These are phyloP conservation scores for Entomortierella parvispora DNA, from an alignment of 192 early-diverging fungal species.

Conservation along the genomic window DNA sequence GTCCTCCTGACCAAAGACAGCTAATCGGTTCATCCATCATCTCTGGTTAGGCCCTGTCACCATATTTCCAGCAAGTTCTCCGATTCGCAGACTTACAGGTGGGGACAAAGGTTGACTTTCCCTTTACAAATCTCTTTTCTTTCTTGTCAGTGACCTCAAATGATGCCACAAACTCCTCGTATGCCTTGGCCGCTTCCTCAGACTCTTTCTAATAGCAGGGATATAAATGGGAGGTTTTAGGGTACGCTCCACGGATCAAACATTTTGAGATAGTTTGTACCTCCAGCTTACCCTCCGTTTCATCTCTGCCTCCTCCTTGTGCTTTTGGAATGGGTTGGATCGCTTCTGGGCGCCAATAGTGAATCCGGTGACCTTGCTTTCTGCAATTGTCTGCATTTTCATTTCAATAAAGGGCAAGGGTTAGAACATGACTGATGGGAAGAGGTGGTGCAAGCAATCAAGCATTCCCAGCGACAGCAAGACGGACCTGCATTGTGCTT, in stretches of 20 bases:
- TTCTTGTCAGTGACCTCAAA: constrained; percentile 71
- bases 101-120: constrained; percentile 55
- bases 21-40: no score
- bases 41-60: no score
- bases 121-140: constrained; percentile 62
- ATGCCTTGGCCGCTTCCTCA: constrained; percentile 81
- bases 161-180: constrained; percentile 83
- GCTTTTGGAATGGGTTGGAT: constrained; percentile 74
- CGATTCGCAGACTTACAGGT: constrained; percentile 54
- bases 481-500: constrained; percentile 46
- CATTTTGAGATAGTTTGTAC: no score
- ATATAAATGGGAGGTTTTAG: no score
- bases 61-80: no score
- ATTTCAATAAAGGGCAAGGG: background rate
- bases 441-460: background rate
- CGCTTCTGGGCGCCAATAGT: constrained; percentile 75
- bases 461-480: no score
- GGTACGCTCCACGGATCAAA: no score
- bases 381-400: constrained; percentile 59
- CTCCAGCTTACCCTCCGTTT: constrained; percentile 74
- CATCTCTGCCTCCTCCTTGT: constrained; percentile 77
- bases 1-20: constrained; percentile 57
- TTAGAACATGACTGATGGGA: background rate
- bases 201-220: constrained; percentile 67
- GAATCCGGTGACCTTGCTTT: constrained; percentile 74